These are phyloP conservation scores for Colletotrichum sp. DNA, from an alignment of 2,329 filamentous ascomycete genomes.

Conservation along the genomic window DNA sequence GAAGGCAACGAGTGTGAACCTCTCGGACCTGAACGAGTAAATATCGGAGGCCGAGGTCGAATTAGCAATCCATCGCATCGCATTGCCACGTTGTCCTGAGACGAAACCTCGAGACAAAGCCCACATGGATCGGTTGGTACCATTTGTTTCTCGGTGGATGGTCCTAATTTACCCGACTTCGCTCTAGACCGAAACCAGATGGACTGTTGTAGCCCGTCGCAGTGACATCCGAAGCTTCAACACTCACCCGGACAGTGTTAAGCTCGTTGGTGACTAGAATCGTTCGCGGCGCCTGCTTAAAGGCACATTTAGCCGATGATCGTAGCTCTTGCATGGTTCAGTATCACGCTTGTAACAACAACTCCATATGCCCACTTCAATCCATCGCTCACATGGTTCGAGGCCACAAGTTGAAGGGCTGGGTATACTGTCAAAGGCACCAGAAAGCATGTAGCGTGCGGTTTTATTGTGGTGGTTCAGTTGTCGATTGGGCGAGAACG, in stretches of 20 bases:
- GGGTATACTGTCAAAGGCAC: background rate
- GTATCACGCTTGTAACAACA: background rate
- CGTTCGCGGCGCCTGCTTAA: background rate
- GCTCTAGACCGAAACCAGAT: background rate
- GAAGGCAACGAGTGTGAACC: too few species aligned
- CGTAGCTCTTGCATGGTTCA: background rate
- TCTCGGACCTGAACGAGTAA: too few species aligned
- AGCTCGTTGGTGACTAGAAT: background rate
- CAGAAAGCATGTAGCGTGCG: background rate
- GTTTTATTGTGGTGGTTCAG: background rate
- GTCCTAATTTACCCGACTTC: background rate
- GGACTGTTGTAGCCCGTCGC: background rate
- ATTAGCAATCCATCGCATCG: too few species aligned
- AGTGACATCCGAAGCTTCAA: background rate
- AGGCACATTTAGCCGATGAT: background rate
- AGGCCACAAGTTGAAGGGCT: background rate
- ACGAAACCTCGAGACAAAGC: too few species aligned
- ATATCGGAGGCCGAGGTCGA: too few species aligned
- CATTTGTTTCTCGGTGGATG: background rate
- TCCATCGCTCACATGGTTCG: background rate
- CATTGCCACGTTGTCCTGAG: too few species aligned
- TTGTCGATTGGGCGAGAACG: background rate
- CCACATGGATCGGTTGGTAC: background rate
- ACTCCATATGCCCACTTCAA: background rate
- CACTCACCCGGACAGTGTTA: background rate